A percentile compares a stretch with the other conserved stretches of the same genome.
Conservation (phyloP, 495 filamentous ascomycete species). For the Saxophila tyrrhenica region DNA sequence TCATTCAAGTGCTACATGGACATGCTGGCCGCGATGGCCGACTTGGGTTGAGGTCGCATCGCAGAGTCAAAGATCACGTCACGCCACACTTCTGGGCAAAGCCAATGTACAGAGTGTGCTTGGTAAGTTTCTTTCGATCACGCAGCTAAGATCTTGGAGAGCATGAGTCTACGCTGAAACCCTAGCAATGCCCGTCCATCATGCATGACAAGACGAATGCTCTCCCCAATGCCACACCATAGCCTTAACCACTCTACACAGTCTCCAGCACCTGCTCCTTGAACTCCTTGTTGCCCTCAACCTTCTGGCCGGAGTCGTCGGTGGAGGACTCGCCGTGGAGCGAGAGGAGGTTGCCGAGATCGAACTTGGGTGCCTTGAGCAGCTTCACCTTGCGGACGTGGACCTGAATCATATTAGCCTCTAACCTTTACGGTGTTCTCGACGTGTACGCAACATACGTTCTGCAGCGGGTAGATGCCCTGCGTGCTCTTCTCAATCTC, state of each 20-base stretch:
- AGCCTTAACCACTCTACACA: slow-evolving; percentile 45
- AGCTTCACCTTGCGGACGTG: slow-evolving; percentile 99
- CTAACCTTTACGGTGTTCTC: not conserved
- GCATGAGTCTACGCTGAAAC: not conserved
- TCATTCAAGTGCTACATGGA: too few relatives aligned
- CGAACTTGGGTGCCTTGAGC: slow-evolving; percentile 95
- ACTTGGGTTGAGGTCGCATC: not conserved
- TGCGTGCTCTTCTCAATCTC: slow-evolving; percentile 99
- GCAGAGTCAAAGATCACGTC: not conserved
- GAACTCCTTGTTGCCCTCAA: slow-evolving; percentile 86
- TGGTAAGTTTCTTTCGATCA: not conserved
- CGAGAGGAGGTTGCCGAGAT: slow-evolving; percentile 86
- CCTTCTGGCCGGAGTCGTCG: slow-evolving; percentile 94
- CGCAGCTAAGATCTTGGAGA: not conserved
- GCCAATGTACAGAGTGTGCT: not conserved
- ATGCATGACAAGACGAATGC: not conserved
- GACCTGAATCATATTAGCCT: slow-evolving; percentile 49
- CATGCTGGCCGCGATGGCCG: too few relatives aligned
- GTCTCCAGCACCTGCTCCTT: slow-evolving; percentile 85
- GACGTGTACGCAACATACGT: slow-evolving; percentile 49
- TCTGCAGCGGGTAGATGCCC: slow-evolving; percentile 98
- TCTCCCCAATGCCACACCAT: not conserved
- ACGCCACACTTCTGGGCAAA: not conserved
- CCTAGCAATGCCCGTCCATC: not conserved
- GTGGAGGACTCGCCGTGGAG: slow-evolving; percentile 94